Conservation (phyloP, 2,329 filamentous ascomycete genomes). For the Aspergillus sp. region DNA sequence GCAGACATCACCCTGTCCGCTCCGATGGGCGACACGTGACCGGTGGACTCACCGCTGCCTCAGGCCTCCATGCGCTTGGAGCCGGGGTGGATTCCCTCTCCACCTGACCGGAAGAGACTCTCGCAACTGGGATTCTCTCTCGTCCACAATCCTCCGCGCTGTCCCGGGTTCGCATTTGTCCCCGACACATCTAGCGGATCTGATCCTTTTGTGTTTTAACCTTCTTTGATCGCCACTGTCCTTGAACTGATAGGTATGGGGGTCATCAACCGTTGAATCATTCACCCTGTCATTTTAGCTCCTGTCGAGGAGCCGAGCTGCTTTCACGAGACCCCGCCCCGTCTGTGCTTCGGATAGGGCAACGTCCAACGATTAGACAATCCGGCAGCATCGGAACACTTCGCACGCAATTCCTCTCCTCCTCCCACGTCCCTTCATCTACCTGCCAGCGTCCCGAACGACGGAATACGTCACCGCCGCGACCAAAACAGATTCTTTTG, state of each 20-base stretch:
- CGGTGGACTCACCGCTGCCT: constrained; percentile 15
- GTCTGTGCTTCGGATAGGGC: constrained; percentile 31
- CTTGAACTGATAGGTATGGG: constrained; percentile 18
- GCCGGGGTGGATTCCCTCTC: constrained; percentile 11
- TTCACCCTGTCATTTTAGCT: constrained; percentile 19
- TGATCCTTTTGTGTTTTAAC: constrained; percentile 6
- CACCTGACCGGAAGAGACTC: constrained; percentile 24
- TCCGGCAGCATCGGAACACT: constrained; percentile 28
- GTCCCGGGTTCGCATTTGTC: constrained; percentile 8
- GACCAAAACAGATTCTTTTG: constrained; percentile 23
- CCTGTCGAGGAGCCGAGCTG: constrained; percentile 28
- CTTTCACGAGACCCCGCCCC: constrained; percentile 25
- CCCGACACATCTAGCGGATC: constrained; percentile 10
- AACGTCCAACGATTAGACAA: constrained; percentile 25
- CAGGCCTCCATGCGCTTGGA: constrained; percentile 17
- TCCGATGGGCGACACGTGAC: constrained; percentile 23
- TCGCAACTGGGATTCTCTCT: constrained; percentile 8
- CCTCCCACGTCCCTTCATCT: constrained; percentile 1
- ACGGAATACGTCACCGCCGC: constrained; percentile 6
- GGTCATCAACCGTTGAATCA: constrained; percentile 23
- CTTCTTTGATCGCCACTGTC: constrained; percentile 7
- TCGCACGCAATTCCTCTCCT: constrained; percentile 7
- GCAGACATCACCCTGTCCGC: constrained; percentile 4
- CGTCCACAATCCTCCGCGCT: constrained; percentile 15
- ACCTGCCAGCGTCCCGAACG: constrained; percentile 2